These are phyloP conservation scores for Fistulinella prunicolor DNA, from an alignment of 768 basidiomycete species.

Conservation along the genomic window DNA sequence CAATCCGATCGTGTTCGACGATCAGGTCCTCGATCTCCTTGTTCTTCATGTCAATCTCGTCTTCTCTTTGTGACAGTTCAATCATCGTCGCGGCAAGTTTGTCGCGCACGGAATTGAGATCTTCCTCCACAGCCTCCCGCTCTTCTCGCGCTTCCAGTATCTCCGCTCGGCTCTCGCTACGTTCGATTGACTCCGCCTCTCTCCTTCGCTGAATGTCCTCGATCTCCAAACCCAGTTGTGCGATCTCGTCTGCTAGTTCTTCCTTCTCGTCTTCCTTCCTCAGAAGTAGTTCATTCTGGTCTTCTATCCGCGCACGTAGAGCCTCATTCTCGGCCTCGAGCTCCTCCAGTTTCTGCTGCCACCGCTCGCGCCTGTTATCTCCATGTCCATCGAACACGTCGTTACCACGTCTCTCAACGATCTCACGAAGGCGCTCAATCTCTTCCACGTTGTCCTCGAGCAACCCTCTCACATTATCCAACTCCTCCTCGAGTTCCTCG, in stretches of 20 bases:
- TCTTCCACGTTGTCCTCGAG: slow-evolving; percentile 84
- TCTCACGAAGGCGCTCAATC: slow-evolving; percentile 67
- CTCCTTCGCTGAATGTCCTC: slow-evolving; percentile 62
- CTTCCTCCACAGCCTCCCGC: slow-evolving; percentile 76
- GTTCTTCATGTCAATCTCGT: slow-evolving; percentile 78
- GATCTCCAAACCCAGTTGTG: slow-evolving; percentile 59
- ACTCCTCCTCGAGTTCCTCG: slow-evolving; percentile 66
- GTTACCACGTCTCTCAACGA: slow-evolving; percentile 56
- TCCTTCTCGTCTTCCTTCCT: slow-evolving; percentile 71
- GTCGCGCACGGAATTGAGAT: slow-evolving; percentile 69
- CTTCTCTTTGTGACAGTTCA: slow-evolving; percentile 82
- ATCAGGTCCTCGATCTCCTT: slow-evolving; percentile 78
- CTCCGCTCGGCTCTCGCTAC: slow-evolving; percentile 71
- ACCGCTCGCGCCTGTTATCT: slow-evolving; percentile 39
- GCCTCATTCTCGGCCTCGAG: slow-evolving; percentile 64
- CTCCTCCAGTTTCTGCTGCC: slow-evolving; percentile 51
- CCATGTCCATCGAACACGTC: slow-evolving; percentile 40
- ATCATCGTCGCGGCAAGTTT: slow-evolving; percentile 77
- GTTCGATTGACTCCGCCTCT: slow-evolving; percentile 62
- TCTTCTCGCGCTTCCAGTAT: slow-evolving; percentile 70
- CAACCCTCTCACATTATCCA: slow-evolving; percentile 65
- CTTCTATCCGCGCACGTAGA: slow-evolving; percentile 54
- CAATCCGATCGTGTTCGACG: slow-evolving; percentile 67
- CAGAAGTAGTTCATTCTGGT: slow-evolving; percentile 52
- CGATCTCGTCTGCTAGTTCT: slow-evolving; percentile 63